Conservation (phyloP, 148 eudicot genomes). For the Rhododendron simsii region DNA sequence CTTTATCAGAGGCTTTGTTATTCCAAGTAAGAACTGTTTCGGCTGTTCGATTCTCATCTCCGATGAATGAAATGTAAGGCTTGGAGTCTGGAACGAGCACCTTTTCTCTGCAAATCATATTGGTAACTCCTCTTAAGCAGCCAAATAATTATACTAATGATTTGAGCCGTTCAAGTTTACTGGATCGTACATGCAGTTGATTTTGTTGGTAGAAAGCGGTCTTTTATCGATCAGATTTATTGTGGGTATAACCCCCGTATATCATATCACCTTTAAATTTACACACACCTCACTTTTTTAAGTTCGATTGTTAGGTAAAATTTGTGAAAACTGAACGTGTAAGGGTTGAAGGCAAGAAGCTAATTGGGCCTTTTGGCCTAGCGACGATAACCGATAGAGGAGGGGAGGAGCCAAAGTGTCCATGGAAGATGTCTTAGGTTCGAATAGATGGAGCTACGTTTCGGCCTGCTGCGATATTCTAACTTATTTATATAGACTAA, state of each 20-base stretch:
- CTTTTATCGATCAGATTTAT: no score
- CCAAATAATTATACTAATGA: not conserved
- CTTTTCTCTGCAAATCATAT: conserved; percentile 54
- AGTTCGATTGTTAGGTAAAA: no score
- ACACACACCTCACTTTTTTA: no score
- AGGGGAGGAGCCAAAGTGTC: no score
- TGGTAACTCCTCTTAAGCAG: not conserved
- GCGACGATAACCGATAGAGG: no score
- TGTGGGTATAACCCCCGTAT: no score
- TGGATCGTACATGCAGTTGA: not conserved
- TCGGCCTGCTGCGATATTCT: not conserved
- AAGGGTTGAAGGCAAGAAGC: not conserved
- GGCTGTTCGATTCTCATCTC: conserved; percentile 29
- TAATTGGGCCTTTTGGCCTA: not conserved
- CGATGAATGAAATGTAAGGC: conserved; percentile 80
- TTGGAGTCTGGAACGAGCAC: conserved; percentile 58
- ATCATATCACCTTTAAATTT: no score
- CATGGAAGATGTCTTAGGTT: not conserved
- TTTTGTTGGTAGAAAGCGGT: not conserved
- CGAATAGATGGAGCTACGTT: not conserved
- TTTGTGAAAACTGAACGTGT: no score
- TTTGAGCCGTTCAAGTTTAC: not conserved
- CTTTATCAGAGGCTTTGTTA: conserved; percentile 62
- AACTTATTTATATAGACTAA: not conserved
- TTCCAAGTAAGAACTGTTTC: conserved; percentile 76